phyloP scores from a whole-genome alignment of 139 green algal genomes.

The Chlamydomonas sp. region DNA sequence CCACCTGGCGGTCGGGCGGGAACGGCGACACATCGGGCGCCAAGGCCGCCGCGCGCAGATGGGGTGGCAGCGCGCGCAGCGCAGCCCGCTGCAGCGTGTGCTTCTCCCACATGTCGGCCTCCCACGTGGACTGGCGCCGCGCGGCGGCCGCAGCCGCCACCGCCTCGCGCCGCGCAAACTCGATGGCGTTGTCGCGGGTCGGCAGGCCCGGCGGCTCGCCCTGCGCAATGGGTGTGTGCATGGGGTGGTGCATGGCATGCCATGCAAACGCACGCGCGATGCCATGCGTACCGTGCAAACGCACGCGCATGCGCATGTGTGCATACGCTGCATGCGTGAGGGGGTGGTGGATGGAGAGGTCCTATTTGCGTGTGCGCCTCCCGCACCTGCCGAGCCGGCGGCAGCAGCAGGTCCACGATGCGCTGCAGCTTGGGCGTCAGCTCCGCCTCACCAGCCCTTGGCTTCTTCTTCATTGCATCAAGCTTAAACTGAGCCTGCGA shows the following conservation, averaged over 20 bases:
- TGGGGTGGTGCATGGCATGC: too few species aligned
- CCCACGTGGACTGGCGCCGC: neutral
- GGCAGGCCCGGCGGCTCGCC: too few species aligned
- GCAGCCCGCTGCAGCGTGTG: slow-evolving; percentile 17
- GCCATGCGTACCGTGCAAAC: too few species aligned
- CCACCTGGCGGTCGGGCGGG: slow-evolving; percentile 18
- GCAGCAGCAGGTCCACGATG: slow-evolving; percentile 14
- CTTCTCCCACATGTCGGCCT: slow-evolving; percentile 18
- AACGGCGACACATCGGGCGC: slow-evolving; percentile 15
- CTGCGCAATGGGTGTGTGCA: too few species aligned
- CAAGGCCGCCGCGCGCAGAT: slow-evolving; percentile 7
- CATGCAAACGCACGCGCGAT: too few species aligned
- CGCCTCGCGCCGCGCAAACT: neutral
- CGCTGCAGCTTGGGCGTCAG: slow-evolving; percentile 2
- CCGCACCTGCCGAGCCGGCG: neutral
- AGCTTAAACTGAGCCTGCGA: too few species aligned
- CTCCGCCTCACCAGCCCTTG: neutral
- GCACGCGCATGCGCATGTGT: too few species aligned
- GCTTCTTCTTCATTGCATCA: slow-evolving; percentile 11
- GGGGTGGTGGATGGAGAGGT: too few species aligned
- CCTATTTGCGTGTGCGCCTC: neutral
- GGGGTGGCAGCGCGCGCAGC: slow-evolving; percentile 14
- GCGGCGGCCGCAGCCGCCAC: neutral
- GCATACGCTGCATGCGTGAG: too few species aligned
- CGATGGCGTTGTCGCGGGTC: neutral